Base-by-base conservation (phyloP, 495 filamentous ascomycete genomes). In the Talaromyces liani region DNA sequence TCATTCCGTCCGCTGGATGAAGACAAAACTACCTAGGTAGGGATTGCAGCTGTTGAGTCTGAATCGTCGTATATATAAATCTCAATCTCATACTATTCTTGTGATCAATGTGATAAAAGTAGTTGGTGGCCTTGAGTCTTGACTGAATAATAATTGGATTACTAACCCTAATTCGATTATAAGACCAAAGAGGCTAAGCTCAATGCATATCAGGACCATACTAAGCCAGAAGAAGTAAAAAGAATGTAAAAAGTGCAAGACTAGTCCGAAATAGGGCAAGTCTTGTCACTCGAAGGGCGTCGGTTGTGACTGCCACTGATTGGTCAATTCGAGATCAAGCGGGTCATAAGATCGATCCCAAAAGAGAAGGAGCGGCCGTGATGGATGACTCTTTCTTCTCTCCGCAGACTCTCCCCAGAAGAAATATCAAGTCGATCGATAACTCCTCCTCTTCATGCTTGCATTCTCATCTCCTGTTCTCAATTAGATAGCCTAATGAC, bases 251-350 rank as follows among this genome's bases (percentile, higher is more conserved):
- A 49, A 18, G 18, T 18, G n/a, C 45, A 2, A 20, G 6, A n/a
- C 45, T 49, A 49, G 6, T 18, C 59, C 12, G 27, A 12, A 45
- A 20, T 1, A 45, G 60, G 41, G 31, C 51, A 33, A 31, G 41
- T 41, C 41, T 22, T 62, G 60, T 62, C 60, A 62, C 53, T 36
- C 16, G 7, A 39, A 62, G 60, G 60, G 60, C 60, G 60, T 41
- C 29, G 18, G 14, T 6, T 16, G 60, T 18, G 1, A 27, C 27
- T 27, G 27, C 22, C 22, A 2, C 22, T 27, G 27, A 51, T 53
- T 24, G 41, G n/a, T 27, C 60, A 49, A 62, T 62, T 24, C 29
- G 5, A 33, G 4, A 18, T 54, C 60, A 25, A 27, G 27, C 56
- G 12, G 20, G 27, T 58, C 31, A 36, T 25, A 25, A 33, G 56